Conservation (phyloP, 768 basidiomycete genomes). For the Suillus variegatus region DNA sequence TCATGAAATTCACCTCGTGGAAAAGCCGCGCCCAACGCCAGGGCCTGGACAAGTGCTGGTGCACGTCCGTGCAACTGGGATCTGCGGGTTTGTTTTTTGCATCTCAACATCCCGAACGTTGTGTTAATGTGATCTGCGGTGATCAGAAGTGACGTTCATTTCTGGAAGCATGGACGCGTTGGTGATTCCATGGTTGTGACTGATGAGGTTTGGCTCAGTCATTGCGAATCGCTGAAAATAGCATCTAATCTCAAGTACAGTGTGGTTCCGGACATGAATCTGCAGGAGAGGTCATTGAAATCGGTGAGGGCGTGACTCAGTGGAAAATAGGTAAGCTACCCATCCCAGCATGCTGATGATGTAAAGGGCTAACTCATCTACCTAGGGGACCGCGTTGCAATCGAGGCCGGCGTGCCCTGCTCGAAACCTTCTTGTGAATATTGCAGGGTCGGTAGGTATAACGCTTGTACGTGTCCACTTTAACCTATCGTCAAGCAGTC, state of each 20-base stretch:
- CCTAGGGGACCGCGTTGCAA: slow-evolving; percentile 64
- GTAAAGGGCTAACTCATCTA: slow-evolving; percentile 8
- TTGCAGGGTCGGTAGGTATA: slow-evolving; percentile 66
- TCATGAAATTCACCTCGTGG: slow-evolving; percentile 66
- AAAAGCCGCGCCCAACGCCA: slow-evolving; percentile 60
- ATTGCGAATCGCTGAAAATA: background rate
- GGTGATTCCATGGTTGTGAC: slow-evolving; percentile 73
- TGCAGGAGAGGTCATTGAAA: slow-evolving; percentile 64
- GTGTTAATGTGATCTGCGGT: background rate
- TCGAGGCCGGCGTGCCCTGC: slow-evolving; percentile 71
- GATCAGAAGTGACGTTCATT: slow-evolving; percentile 68
- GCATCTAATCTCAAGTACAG: slow-evolving; percentile 29
- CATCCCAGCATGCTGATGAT: background rate
- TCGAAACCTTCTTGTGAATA: slow-evolving; percentile 60
- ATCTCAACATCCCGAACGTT: background rate
- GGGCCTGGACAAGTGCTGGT: slow-evolving; percentile 67
- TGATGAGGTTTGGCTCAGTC: slow-evolving; percentile 47
- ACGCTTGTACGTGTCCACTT: slow-evolving; percentile 46
- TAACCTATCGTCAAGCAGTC: too few relatives aligned
- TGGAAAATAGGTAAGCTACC: slow-evolving; percentile 55
- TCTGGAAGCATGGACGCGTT: slow-evolving; percentile 70
- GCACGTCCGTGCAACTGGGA: slow-evolving; percentile 68
- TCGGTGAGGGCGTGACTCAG: slow-evolving; percentile 64
- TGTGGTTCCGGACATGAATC: slow-evolving; percentile 74
- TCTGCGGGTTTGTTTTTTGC: slow-evolving; percentile 55